Evolutionary conservation across 2,329 filamentous ascomycete genomes (phyloP), one percentile per base, ranked within the genome.

Genomic region (Colletotrichum sp.): DNA sequence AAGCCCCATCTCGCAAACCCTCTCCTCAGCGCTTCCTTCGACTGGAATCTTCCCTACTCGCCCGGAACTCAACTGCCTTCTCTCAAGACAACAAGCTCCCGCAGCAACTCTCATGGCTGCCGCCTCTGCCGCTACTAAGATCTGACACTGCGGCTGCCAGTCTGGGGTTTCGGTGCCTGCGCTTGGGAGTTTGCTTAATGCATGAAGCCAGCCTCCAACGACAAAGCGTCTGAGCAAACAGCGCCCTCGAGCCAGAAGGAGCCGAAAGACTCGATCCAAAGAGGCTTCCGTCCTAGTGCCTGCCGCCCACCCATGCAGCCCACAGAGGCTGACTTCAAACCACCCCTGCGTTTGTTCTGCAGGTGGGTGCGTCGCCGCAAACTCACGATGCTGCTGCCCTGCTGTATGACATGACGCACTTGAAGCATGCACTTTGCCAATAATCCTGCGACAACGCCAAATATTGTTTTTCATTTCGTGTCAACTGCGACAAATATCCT

Each of bases 131-230:
- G 65, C 64, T 21, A 49, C 26, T 67, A 52, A 52, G 64, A 24
- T 28, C 30, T 69, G 66, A 59, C 21, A 30, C 28, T 36, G n/a
- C 26, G 57, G 32, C 26, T 21, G 71, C 30, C 28, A 16, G 8
- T 63, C 21, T 32, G 44, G 44, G 12, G 69, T 72, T 72, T 75
- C 69, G 72, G 69, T 67, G 66, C 55, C 69, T 72, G 73, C 21
- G 28, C 55, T 21, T 39, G 39, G 21, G 34, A 72, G 34, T 55
- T 57, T 68, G 71, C 63, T 63, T 63, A 34, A 70, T 70, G 70
- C 70, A 72, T 68, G 62, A 64, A 39, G 15, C 62, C 70, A 32
- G 62, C 30, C 49, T 49, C 26, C 32, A 52, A 49, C 39, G 26
- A 64, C 63, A 72, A 75, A 72, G 73, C 69, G 73, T 52, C 32